Percentiles rank a stretch among this genome's conserved stretches.
Conservation (phyloP, 805 yeast genomes). For the Yarrowia yakushimensis region DNA sequence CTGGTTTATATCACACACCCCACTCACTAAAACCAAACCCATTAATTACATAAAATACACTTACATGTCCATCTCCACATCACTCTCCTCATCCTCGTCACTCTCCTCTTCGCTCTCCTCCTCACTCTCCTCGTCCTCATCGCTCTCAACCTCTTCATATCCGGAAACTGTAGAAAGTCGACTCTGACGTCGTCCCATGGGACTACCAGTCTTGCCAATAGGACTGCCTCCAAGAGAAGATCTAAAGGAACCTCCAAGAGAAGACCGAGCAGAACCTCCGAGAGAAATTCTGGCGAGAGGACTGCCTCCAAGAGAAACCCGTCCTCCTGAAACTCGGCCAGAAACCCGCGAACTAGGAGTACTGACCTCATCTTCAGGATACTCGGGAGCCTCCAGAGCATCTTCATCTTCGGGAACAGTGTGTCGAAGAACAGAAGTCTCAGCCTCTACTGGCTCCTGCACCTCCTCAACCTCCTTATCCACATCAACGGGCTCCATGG, state of each 20-base stretch:
- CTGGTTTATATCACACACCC: too few relatives aligned
- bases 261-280: background rate
- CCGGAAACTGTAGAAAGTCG: background rate
- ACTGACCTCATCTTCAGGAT: background rate
- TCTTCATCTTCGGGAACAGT: conserved; percentile 5
- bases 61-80: background rate
- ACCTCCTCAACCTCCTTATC: background rate
- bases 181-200: background rate
- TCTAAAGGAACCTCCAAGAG: too few relatives aligned
- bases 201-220: too few relatives aligned
- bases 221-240: background rate
- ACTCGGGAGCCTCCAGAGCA: conserved; percentile 1
- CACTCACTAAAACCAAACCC: too few relatives aligned
- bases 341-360: background rate
- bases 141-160: background rate
- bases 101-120: background rate
- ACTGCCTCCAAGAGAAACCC: background rate
- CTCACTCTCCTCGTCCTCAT: background rate
- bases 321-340: background rate
- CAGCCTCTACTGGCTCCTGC: background rate
- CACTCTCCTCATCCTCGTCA: background rate
- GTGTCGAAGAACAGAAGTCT: background rate
- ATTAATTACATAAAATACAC: background rate
- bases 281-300: background rate
- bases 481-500: background rate